Evolutionary conservation across 169 alveolate genomes (phyloP).

Genomic region (Perkinsus olseni): DNA sequence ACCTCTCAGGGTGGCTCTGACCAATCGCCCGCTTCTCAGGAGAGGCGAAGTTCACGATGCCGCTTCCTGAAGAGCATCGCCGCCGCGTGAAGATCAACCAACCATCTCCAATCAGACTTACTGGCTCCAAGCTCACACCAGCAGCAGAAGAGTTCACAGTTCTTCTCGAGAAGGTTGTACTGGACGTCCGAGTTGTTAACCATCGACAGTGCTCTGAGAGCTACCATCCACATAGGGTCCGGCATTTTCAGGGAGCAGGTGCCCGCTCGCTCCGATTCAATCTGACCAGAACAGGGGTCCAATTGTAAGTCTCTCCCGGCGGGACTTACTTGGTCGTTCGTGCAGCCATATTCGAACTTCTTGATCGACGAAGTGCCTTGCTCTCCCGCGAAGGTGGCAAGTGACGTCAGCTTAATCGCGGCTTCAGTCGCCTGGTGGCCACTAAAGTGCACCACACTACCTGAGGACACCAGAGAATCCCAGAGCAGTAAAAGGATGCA

Average conservation of each 20-base stretch:
- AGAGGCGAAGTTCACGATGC: not conserved
- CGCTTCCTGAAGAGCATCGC: not conserved
- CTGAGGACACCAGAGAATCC: not conserved
- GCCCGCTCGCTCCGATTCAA: not conserved
- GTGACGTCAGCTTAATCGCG: not conserved
- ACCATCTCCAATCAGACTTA: not conserved
- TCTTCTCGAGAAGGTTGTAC: not conserved
- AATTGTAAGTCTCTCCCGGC: too few species aligned
- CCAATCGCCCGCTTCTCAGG: not conserved
- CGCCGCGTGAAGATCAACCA: not conserved
- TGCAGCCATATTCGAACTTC: not conserved
- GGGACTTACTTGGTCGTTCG: not conserved
- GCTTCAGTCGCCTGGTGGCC: not conserved
- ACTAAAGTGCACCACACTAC: not conserved
- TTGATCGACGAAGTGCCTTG: not conserved
- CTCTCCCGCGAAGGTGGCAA: not conserved
- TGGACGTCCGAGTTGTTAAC: not conserved
- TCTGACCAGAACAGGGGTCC: not conserved
- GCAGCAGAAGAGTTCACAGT: not conserved
- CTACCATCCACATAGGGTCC: not conserved
- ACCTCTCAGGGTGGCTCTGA: not conserved
- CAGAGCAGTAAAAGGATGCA: too few species aligned
- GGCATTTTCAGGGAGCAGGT: not conserved
- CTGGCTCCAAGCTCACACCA: not conserved
- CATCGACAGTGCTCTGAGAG: not conserved